Conservation (phyloP, 768 basidiomycete species). For the Rhizopogon rudus region DNA sequence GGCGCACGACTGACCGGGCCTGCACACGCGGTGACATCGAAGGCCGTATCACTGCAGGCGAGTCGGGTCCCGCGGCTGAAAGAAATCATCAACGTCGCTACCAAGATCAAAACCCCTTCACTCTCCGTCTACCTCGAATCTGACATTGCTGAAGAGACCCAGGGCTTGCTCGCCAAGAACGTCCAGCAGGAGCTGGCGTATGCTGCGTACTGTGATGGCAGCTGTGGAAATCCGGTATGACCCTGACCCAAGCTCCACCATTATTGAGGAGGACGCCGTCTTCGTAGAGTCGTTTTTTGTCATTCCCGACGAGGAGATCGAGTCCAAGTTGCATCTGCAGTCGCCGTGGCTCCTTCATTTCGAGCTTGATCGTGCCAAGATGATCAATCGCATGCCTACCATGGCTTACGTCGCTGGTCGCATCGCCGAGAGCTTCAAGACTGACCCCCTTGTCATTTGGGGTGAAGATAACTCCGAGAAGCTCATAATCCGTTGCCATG, state of each 20-base stretch:
- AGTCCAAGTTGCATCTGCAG: constrained; percentile 83
- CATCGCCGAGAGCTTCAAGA: constrained; percentile 88
- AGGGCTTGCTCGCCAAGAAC: constrained; percentile 59
- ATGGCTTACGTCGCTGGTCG: constrained; percentile 94
- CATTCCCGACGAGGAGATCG: constrained; percentile 95
- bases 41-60: too few relatives aligned
- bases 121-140: constrained; percentile 86
- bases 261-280: constrained; percentile 92
- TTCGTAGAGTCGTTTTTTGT: constrained; percentile 99
- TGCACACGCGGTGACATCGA: too few relatives aligned
- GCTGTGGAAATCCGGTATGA: constrained; percentile 99
- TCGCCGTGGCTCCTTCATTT: constrained; percentile 97
- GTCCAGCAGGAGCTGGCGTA: constrained; percentile 93
- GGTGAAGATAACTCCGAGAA: too few relatives aligned
- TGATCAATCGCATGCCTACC: constrained; percentile 94
- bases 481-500: too few relatives aligned
- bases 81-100: constrained; percentile 99
- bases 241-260: constrained; percentile 84
- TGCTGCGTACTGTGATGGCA: constrained; percentile 84
- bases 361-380: constrained; percentile 93
- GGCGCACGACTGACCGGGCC: too few relatives aligned
- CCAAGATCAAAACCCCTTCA: constrained; percentile 97
- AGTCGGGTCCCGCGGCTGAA: constrained; percentile 98
- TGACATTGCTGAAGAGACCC: constrained; percentile 55
- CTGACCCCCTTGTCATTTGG: too few relatives aligned